Evolutionary conservation across 768 basidiomycete species (phyloP), one percentile per base, ranked within the genome.

Genomic region (Termitomyces sp.): DNA sequence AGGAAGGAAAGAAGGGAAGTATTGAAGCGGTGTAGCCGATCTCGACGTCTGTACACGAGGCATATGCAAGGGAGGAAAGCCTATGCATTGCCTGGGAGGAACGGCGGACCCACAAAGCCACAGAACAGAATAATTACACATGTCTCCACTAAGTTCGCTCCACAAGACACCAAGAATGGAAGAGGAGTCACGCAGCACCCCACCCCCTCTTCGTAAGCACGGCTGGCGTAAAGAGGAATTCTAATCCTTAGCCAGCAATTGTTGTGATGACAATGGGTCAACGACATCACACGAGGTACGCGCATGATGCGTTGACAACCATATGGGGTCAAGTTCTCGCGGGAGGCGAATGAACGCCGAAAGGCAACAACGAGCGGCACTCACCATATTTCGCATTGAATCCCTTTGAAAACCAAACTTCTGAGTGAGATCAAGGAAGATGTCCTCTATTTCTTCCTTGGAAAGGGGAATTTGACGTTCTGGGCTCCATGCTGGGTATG

Each of bases 361-460:
- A 59, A 35, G 38, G 50, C 45, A 28, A 57, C 20, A 53, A 56
- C 45, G 35, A 45, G 49, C 42, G 55, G 22, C 74, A 68, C 76
- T 63, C 66, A 94, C 92, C 92, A 93, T 97, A 82, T 94, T 98
- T 63, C 94, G 82, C 92, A 94, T 95, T 16, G 90, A 92, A 73
- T 96, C 94, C 60, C 89, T 82, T 78, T 96, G 97, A 72, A 99
- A 99, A 63, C 97, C 97, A 76, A 98, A 99, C 76, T 98, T 99
- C 81, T 98, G 95, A 32, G 94, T 90, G 38, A 99, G 82, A 79
- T 98, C 97, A 55, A 98, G 85, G 72, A 98, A 93, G 54, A 99
- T 93, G 71, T 99, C 97, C 73, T 98, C 96, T 59, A 98, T 98
- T 79, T 98, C 97, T 75, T 99, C 97, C 80, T 98, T 98, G 20